These are phyloP conservation scores for Nicotiana obtusifolia DNA, from an alignment of 257 asterid species.

Conservation along the genomic window DNA sequence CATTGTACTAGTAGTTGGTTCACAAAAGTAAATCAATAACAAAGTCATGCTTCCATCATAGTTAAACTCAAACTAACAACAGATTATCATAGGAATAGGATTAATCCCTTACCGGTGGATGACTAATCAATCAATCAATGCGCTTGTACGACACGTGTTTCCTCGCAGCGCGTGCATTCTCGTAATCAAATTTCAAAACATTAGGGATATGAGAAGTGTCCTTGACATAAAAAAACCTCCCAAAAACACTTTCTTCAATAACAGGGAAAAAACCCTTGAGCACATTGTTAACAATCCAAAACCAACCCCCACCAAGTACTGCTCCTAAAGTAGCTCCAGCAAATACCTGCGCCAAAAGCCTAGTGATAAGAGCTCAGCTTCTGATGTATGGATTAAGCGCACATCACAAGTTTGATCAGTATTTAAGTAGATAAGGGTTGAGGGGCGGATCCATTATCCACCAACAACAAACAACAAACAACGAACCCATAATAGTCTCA, in stretches of 20 bases:
- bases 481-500: too few species aligned
- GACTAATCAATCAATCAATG: constrained; percentile 31
- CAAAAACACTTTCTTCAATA: constrained; percentile 64
- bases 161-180: constrained; percentile 72
- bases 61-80: not conserved
- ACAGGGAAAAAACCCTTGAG: constrained; percentile 47
- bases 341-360: constrained; percentile 55
- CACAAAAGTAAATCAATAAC: not conserved
- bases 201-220: constrained; percentile 83
- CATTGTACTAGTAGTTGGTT: not conserved
- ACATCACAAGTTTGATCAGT: not conserved
- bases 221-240: constrained; percentile 56
- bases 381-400: not conserved
- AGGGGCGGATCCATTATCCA: not conserved
- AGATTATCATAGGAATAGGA: not conserved
- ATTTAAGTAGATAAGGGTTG: not conserved
- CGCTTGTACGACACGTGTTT: constrained; percentile 72
- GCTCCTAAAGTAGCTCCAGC: constrained; percentile 80
- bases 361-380: not conserved
- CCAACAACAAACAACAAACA: not conserved
- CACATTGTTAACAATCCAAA: constrained; percentile 67
- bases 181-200: constrained; percentile 78
- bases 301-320: constrained; percentile 74
- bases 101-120: constrained; percentile 8
- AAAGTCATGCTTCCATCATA: not conserved